Evolutionary conservation across 805 yeast species (phyloP), one percentile per base, ranked within the genome.

Genomic region (Torulaspora quercuum): DNA sequence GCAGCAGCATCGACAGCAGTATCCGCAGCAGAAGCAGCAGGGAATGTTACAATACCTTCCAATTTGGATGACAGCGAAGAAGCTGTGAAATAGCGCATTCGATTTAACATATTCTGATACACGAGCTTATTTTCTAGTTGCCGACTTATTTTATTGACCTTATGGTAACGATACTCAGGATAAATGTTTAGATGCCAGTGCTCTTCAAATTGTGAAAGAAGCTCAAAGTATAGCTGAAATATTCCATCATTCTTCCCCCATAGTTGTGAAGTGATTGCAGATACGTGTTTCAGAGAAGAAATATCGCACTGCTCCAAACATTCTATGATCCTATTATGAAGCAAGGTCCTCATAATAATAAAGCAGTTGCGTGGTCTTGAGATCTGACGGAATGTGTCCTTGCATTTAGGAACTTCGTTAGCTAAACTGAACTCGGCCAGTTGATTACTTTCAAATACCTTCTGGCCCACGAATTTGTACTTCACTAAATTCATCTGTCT

Each of bases 191-290:
- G 39, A 35, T 35, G 39, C 39, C 39, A 35, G 39, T 35, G 39
- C 40, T 36, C 40, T 36, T 25, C 29, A 32, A 37, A 30, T 32
- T 31, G 35, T 32, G 31, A 37, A 37, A 26, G 41, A 35, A 35
- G 41, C 41, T 37, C 41, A 37, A 37, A 37, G 41, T 37, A 37
- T 37, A 37, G 41, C 41, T 37, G 41, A 37, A 37, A 32, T 32
- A 32, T 32, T 32, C 35, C 35, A 32, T 32, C 28, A 32, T 32
- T 32, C 28, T 32, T 32, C 37, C 37, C 37, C 37, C 37, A 34
- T n/a, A n/a, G n/a, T n/a, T n/a, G n/a, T n/a, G n/a, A n/a, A n/a
- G n/a, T n/a, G n/a, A n/a, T n/a, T n/a, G 37, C 37, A 26, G 37
- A 34, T 25, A 34, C 30, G 16, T 34, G 31, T 34, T 34, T 34